Evolutionary conservation across 345 rosid species (phyloP).

Genomic region (Eucalyptus decipiens): DNA sequence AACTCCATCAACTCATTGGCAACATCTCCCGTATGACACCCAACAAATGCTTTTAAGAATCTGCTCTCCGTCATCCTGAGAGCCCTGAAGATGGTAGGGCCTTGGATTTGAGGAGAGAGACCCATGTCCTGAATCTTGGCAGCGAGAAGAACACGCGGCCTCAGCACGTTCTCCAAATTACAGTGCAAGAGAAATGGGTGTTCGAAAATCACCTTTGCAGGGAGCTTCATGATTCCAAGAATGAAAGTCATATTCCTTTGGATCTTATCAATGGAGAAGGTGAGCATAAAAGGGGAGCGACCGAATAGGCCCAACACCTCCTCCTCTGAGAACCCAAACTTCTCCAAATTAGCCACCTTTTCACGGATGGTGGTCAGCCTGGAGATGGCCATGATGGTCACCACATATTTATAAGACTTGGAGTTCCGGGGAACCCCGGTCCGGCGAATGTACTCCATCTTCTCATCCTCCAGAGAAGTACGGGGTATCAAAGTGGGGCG

Average conservation of each 20-base stretch:
- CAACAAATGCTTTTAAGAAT: slow-evolving; percentile 43
- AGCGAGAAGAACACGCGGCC: slow-evolving; percentile 46
- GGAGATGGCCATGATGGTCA: slow-evolving; percentile 50
- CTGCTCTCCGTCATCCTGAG: slow-evolving; percentile 61
- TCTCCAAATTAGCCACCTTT: slow-evolving; percentile 61
- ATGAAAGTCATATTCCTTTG: slow-evolving; percentile 85
- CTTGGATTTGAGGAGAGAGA: slow-evolving; percentile 30
- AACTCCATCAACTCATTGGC: slow-evolving; percentile 42
- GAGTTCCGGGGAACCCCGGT: slow-evolving; percentile 37
- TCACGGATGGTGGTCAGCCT: slow-evolving; percentile 52
- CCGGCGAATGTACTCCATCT: slow-evolving; percentile 47
- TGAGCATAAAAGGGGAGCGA: slow-evolving; percentile 38
- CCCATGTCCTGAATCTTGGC: slow-evolving; percentile 53
- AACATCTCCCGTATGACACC: slow-evolving; percentile 43
- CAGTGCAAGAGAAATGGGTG: slow-evolving; percentile 39
- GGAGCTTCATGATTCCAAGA: slow-evolving; percentile 47
- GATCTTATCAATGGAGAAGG: slow-evolving; percentile 65
- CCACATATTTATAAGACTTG: slow-evolving; percentile 71
- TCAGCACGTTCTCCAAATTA: slow-evolving; percentile 47
- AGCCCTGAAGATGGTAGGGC: slow-evolving; percentile 17
- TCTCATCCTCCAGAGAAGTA: slow-evolving; percentile 42
- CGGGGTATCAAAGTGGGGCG: slow-evolving; percentile 74
- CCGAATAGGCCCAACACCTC: slow-evolving; percentile 54
- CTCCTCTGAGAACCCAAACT: slow-evolving; percentile 64
- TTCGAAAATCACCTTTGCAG: slow-evolving; percentile 33